Base-by-base conservation (phyloP, 345 rosid genomes). In the Excoecaria cochinchinensis region DNA sequence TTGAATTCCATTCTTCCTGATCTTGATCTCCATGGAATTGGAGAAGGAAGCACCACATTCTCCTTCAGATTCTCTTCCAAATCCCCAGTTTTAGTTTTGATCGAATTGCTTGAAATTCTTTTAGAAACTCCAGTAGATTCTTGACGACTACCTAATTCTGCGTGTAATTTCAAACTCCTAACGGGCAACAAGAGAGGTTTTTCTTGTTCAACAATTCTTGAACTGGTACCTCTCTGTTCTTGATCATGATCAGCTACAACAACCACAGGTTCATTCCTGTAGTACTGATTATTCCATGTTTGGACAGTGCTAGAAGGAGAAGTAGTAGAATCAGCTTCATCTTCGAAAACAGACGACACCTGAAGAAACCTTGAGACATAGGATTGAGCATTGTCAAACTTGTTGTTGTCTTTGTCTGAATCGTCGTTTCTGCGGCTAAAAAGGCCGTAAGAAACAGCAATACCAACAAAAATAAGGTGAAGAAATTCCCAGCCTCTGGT, bases 391-490 rank as follows among this genome's bases (percentile, higher is more conserved):
- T 81, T 89, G 31, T 92, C 90, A 44, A 87, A 81, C 67, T 73
- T 70, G 21, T 15, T 80, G 61, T 31, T 85, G n/a, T 88, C 86
- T 38, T 83, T 84, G 4, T 85, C 86, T 6, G 80, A 76, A 25
- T 89, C 93, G 16, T 87, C 85, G 46, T 87, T 89, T 31, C 90
- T 78, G 58, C 85, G 72, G 85, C 98, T 92, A 78, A 96, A 93
- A 16, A 93, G 91, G 51, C 99, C 99, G 75, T 92, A 96, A n/a
- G 99, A 93, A 79, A 96, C 93, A 24, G 97, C 99, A 73, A 96
- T 90, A 9, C 99, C 99, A 70, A 96, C 97, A 44, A 96, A 83
- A 67, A 96, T 44, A 12, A 96, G 90, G 85, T 93, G 99, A 51
- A 96, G 92, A 81, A 96, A 89, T 87, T 93, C 99, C 97, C 97